Evolutionary conservation across 768 basidiomycete species (phyloP), one percentile per base, ranked within the genome.

Genomic region (Krasilnikovozyma curviuscula): DNA sequence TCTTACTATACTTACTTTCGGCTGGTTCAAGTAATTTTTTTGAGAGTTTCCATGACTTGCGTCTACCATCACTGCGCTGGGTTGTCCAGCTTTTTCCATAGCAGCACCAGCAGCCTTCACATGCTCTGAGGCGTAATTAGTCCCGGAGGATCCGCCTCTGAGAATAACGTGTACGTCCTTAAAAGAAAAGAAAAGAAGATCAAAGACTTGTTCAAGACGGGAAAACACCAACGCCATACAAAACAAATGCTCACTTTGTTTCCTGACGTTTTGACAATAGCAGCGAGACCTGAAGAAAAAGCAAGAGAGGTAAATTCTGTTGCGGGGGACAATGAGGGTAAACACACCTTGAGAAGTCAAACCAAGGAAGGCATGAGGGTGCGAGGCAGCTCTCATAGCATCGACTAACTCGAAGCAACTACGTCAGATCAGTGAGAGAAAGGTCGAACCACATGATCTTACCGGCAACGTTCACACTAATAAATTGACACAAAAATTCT

Each of bases 341-440:
- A 13, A 5, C 40, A 23, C 46, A 52, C 51, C 70, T 30, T 67
- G 64, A 44, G 63, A 59, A 50, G 68, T 70, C 42, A 71, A 67
- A 49, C 70, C 89, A 80, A 97, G 85, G 72, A 97, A 97, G 29
- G 84, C 82, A 65, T 97, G 91, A 4, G 88, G 83, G 62, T 86
- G 81, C 3, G 79, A 81, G 12, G 84, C 76, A 0, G 84, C 79
- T 52, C 78, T 75, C 89, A 97, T 95, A 14, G 91, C 93, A 64
- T 98, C 93, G 48, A 97, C 81, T n/a, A n/a, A n/a, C n/a, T n/a
- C n/a, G n/a, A n/a, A n/a, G n/a, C n/a, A n/a, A n/a, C n/a, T n/a
- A n/a, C n/a, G n/a, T n/a, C n/a, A n/a, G n/a, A n/a, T n/a, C n/a
- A n/a, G n/a, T n/a, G n/a, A n/a, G n/a, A n/a, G n/a, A n/a, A n/a